These are phyloP conservation scores for Prototheca wickerhamii DNA, from an alignment of 163 green algal genomes.

Conservation along the genomic window DNA sequence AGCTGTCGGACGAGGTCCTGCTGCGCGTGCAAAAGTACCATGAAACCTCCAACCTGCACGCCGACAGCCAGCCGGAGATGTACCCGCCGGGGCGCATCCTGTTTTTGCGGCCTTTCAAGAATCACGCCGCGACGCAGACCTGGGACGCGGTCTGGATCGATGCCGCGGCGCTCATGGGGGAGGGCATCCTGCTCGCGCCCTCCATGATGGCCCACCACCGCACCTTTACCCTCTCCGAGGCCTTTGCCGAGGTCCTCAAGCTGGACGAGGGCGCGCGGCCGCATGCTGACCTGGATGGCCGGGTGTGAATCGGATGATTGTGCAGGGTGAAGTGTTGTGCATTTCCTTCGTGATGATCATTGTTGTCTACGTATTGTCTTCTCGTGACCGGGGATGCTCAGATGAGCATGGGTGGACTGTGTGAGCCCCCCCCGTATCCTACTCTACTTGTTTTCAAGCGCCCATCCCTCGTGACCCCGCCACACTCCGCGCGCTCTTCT, in stretches of 20 bases:
- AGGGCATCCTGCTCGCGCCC: constrained; percentile 7
- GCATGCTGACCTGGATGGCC: no score
- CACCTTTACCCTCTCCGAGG: neutral
- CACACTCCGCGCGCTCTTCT: no score
- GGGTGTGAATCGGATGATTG: no score
- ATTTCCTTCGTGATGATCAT: no score
- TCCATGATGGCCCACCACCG: constrained; percentile 6
- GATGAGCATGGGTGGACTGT: no score
- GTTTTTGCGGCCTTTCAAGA: constrained; percentile 4
- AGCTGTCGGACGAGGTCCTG: constrained; percentile 21
- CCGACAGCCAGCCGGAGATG: constrained; percentile 2
- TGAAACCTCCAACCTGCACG: neutral
- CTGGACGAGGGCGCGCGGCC: no score
- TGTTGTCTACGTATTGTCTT: no score
- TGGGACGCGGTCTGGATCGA: constrained; percentile 8
- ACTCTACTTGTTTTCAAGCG: no score
- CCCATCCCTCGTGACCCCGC: no score
- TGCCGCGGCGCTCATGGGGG: constrained; percentile 6
- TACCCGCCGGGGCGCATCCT: constrained; percentile 6
- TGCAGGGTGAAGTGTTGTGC: no score
- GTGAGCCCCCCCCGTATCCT: no score
- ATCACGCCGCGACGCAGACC: neutral
- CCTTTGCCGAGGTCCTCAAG: neutral
- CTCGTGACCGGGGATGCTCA: no score
- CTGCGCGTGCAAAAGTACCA: constrained; percentile 21